Conservation (phyloP, 1,139 yeast genomes). For the Kodamaea sp. region DNA sequence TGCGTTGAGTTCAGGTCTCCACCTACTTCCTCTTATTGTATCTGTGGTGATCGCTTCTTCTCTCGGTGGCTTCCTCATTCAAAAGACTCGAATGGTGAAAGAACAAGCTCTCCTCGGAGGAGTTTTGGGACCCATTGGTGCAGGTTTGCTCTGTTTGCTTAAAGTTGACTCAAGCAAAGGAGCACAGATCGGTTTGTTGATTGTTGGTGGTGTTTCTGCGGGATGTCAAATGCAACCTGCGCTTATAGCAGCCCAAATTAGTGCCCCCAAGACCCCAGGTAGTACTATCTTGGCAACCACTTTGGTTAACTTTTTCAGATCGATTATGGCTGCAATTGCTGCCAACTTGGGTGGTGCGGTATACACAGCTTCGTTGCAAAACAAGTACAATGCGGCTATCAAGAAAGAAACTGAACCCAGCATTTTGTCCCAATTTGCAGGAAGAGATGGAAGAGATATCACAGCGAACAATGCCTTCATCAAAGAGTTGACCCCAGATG, state of each 20-base stretch:
- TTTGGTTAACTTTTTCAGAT: constrained; percentile 31
- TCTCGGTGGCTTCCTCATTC: constrained; percentile 29
- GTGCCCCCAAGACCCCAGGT: constrained; percentile 41
- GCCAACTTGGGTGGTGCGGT: constrained; percentile 37
- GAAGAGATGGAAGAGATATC: too few species aligned
- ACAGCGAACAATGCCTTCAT: too few species aligned
- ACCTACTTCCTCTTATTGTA: constrained; percentile 39
- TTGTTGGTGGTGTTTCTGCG: constrained; percentile 30
- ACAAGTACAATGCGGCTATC: too few species aligned
- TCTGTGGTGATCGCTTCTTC: constrained; percentile 34
- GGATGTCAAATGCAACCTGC: constrained; percentile 35
- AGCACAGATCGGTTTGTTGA: constrained; percentile 35
- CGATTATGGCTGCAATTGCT: constrained; percentile 34
- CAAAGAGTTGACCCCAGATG: too few species aligned
- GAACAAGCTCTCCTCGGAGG: constrained; percentile 31
- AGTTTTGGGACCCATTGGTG: constrained; percentile 32
- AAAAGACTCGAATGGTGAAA: constrained; percentile 33
- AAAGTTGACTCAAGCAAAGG: constrained; percentile 30
- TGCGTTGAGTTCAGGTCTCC: constrained; percentile 42
- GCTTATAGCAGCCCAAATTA: constrained; percentile 31
- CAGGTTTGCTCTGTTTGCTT: constrained; percentile 34
- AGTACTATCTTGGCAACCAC: constrained; percentile 39
- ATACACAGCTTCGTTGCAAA: constrained; percentile 35
- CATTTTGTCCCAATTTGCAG: too few species aligned
- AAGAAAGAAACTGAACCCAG: too few species aligned